Conservation (phyloP, 1,284 basidiomycete genomes). For the Irpex sp. region DNA sequence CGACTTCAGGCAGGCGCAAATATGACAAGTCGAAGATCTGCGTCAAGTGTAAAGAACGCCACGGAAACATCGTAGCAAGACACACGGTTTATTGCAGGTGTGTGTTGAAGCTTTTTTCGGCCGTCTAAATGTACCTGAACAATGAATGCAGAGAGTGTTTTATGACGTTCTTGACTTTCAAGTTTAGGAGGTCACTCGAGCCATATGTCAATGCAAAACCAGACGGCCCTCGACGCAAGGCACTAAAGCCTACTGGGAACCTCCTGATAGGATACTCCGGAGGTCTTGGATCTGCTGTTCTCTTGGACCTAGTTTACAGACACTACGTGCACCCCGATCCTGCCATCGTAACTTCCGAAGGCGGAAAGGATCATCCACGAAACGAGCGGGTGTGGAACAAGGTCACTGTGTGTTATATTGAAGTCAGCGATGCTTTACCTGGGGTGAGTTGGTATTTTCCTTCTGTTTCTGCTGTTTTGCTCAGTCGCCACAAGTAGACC, state of each 20-base stretch:
- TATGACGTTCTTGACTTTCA: constrained; percentile 52
- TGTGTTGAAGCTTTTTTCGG: constrained; percentile 22
- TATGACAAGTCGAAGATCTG: constrained; percentile 64
- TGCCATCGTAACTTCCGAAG: constrained; percentile 32
- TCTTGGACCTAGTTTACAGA: constrained; percentile 64
- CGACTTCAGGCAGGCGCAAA: constrained; percentile 48
- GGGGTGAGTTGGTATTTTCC: constrained; percentile 40
- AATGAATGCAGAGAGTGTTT: constrained; percentile 57
- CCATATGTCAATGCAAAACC: constrained; percentile 55
- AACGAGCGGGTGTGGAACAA: constrained; percentile 60
- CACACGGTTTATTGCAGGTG: constrained; percentile 84
- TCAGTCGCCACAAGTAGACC: constrained; percentile 35
- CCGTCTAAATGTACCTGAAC: background rate
- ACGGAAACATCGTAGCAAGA: constrained; percentile 67
- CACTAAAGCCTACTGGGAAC: constrained; percentile 62
- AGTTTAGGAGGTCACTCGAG: constrained; percentile 65
- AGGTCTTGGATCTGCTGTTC: constrained; percentile 66
- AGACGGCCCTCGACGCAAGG: constrained; percentile 45
- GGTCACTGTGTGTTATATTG: constrained; percentile 65
- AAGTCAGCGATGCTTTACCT: constrained; percentile 57
- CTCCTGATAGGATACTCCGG: constrained; percentile 70
- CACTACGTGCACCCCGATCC: constrained; percentile 50
- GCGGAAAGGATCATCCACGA: constrained; percentile 65
- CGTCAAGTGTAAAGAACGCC: constrained; percentile 63
- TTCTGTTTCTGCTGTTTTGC: constrained; percentile 4